A percentile compares a stretch with the other conserved stretches of the same genome.
These are phyloP conservation scores for Sporothrix globosa DNA, from an alignment of 2,329 filamentous ascomycete genomes.

Conservation along the genomic window DNA sequence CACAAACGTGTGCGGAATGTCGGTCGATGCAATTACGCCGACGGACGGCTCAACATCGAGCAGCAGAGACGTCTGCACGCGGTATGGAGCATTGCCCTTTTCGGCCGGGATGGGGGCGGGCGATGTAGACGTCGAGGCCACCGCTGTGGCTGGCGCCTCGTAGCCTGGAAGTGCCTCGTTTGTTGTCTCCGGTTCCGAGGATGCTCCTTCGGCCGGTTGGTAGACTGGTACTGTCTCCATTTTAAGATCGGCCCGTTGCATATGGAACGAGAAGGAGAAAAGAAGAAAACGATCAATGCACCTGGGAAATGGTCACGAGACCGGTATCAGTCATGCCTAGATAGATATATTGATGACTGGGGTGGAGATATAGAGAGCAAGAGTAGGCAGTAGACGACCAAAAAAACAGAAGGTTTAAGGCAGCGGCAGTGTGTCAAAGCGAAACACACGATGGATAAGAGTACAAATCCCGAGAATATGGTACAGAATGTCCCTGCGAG, in stretches of 20 bases:
- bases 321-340: too few relatives aligned
- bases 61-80: conserved; percentile 7
- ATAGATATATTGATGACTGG: too few relatives aligned
- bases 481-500: too few relatives aligned
- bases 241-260: not conserved
- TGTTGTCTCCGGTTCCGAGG: not conserved
- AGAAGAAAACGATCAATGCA: too few relatives aligned
- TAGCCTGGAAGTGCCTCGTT: not conserved
- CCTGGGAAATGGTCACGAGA: too few relatives aligned
- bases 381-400: too few relatives aligned
- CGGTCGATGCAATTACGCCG: not conserved
- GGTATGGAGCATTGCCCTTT: not conserved
- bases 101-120: not conserved
- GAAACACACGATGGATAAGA: too few relatives aligned
- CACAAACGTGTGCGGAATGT: conserved; percentile 2
- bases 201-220: not conserved
- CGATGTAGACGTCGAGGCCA: not conserved
- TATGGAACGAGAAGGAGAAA: not conserved
- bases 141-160: not conserved
- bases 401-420: too few relatives aligned
- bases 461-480: too few relatives aligned
- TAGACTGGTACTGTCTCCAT: not conserved
- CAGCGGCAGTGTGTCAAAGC: too few relatives aligned
- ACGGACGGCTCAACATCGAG: not conserved
- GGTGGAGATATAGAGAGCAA: too few relatives aligned